These are phyloP conservation scores for Coemansia javaensis DNA, from an alignment of 192 early-diverging fungal species.

Conservation along the genomic window DNA sequence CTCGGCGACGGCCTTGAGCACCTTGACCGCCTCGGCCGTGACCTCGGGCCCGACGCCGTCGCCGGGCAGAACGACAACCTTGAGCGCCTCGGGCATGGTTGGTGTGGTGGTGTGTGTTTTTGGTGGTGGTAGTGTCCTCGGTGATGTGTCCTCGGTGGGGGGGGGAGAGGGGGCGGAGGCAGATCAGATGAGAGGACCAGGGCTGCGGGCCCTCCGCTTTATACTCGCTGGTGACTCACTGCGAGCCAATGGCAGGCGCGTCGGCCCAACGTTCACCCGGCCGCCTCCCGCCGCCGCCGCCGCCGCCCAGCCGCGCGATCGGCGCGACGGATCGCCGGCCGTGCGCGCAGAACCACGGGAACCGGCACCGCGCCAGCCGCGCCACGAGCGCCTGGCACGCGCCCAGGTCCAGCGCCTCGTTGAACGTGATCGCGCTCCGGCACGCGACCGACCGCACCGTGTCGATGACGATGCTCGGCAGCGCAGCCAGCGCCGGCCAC, in stretches of 20 bases:
- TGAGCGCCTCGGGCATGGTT: slow-evolving; percentile 44
- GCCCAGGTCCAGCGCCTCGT: slow-evolving; percentile 14
- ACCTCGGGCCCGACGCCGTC: slow-evolving; percentile 98
- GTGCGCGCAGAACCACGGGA: slow-evolving; percentile 42
- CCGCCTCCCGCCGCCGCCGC: too few relatives aligned
- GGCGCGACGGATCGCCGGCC: slow-evolving; percentile 30
- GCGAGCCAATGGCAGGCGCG: too few relatives aligned
- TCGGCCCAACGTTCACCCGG: too few relatives aligned
- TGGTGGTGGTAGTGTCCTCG: too few relatives aligned
- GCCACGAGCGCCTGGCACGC: slow-evolving; percentile 23
- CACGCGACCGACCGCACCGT: slow-evolving; percentile 36
- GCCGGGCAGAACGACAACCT: slow-evolving; percentile 78
- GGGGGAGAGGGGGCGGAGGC: neutral
- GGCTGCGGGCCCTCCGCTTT: too few relatives aligned
- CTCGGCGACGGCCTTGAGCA: slow-evolving; percentile 73
- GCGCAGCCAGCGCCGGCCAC: slow-evolving; percentile 31
- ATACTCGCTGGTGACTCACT: neutral
- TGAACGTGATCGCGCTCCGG: slow-evolving; percentile 37
- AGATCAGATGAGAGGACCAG: slow-evolving; percentile 28
- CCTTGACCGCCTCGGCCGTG: slow-evolving; percentile 81
- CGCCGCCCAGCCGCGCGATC: slow-evolving; percentile 10
- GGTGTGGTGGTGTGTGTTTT: neutral
- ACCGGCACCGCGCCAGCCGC: slow-evolving; percentile 25
- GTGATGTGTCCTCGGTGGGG: too few relatives aligned
- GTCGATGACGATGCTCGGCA: slow-evolving; percentile 21